Conservation (phyloP, 176 grass and related monocot species). For the Rhynchospora tenuis region DNA sequence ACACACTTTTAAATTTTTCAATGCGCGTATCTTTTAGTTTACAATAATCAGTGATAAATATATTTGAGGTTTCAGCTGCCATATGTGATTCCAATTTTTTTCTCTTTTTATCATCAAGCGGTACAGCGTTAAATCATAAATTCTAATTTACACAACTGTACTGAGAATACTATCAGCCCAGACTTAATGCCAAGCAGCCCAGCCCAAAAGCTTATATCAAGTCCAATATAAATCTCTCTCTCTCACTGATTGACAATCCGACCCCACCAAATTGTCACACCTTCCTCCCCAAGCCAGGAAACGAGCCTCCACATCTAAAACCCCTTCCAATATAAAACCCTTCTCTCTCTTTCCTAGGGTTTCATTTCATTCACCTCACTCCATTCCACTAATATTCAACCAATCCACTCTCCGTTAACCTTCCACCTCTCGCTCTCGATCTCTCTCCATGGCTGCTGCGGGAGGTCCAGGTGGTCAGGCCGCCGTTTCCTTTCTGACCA, state of each 20-base stretch:
- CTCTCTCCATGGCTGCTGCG: conserved; percentile 19
- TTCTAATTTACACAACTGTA: not conserved
- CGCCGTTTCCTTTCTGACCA: conserved; percentile 67
- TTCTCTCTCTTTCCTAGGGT: conserved; percentile 9
- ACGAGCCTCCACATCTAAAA: not conserved
- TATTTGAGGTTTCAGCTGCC: no score
- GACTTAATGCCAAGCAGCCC: not conserved
- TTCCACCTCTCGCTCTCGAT: not conserved
- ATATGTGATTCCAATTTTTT: no score
- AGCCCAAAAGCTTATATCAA: not conserved
- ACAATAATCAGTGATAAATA: no score
- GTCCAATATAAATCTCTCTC: not conserved
- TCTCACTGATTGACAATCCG: not conserved
- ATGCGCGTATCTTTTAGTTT: no score
- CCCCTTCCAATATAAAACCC: conserved; percentile 11
- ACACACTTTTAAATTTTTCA: no score
- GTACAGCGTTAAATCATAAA: not conserved
- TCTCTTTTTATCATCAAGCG: no score
- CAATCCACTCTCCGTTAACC: not conserved
- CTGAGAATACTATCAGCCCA: no score
- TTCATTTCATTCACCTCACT: conserved; percentile 1
- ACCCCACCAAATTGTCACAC: not conserved
- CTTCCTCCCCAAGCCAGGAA: conserved; percentile 21
- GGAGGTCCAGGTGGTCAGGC: conserved; percentile 48
- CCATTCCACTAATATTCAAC: not conserved